phyloP scores from a whole-genome alignment of 208 protist genomes.

The Crithidia expoeki region DNA sequence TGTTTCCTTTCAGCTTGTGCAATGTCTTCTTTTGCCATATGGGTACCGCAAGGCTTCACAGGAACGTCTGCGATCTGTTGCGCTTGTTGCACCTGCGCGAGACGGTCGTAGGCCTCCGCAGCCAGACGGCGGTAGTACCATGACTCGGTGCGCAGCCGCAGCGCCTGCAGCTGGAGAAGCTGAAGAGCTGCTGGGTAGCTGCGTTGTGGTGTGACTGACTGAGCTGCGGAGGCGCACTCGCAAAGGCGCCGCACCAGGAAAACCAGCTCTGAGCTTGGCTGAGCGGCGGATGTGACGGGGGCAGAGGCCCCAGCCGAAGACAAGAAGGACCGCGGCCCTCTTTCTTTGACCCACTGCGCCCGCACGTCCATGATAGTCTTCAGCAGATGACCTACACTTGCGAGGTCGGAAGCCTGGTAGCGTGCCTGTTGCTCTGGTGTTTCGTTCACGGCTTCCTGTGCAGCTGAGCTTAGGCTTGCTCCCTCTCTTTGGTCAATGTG shows the following conservation, averaged over 20 bases:
- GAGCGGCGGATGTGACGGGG: background rate
- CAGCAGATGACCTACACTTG: conserved; percentile 51
- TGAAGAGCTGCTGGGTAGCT: conserved; percentile 47
- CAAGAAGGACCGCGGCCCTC: background rate
- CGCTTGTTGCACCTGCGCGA: conserved; percentile 8
- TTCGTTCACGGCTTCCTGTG: conserved; percentile 13
- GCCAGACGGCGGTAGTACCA: conserved; percentile 63
- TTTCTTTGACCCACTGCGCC: conserved; percentile 3
- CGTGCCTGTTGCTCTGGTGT: conserved; percentile 27
- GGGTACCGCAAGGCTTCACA: background rate
- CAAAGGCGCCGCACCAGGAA: conserved; percentile 40
- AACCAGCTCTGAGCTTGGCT: conserved; percentile 35
- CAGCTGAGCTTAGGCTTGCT: background rate
- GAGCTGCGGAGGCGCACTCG: conserved; percentile 14
- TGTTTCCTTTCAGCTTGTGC: background rate
- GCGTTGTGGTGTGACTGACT: background rate
- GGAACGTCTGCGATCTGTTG: background rate
- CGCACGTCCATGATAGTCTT: conserved; percentile 41
- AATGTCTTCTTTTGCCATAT: background rate
- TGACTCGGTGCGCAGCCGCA: conserved; percentile 64
- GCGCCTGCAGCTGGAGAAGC: conserved; percentile 70
- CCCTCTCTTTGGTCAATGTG: background rate
- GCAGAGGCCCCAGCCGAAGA: background rate
- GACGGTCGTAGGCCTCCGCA: conserved; percentile 41
- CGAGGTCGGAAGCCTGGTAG: conserved; percentile 48